Conservation (phyloP, 495 filamentous ascomycete species). For the Penicillium riverlandense region DNA sequence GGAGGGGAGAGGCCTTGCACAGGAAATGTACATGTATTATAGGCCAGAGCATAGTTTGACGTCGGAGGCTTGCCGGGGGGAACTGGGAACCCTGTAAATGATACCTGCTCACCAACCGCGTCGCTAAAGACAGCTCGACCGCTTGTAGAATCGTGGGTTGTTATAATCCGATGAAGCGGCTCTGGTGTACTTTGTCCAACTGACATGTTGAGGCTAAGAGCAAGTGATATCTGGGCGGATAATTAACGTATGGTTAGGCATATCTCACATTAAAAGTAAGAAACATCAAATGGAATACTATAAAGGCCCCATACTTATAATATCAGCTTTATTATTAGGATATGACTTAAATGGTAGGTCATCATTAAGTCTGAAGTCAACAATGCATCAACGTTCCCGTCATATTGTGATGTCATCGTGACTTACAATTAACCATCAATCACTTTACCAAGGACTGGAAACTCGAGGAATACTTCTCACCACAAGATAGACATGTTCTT, state of each 20-base stretch:
- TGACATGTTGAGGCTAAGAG: slow-evolving; percentile 12
- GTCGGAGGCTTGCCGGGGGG: slow-evolving; percentile 10
- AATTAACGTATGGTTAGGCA: not conserved
- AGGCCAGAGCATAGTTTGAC: slow-evolving; percentile 14
- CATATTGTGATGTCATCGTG: too few relatives aligned
- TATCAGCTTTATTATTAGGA: too few relatives aligned
- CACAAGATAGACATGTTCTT: too few relatives aligned
- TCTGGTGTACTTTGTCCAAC: slow-evolving; percentile 6
- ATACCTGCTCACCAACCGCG: slow-evolving; percentile 10
- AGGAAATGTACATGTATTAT: slow-evolving; percentile 10
- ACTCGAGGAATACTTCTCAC: too few relatives aligned
- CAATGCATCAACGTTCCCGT: too few relatives aligned
- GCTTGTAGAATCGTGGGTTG: slow-evolving; percentile 9
- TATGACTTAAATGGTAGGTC: too few relatives aligned
- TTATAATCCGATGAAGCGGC: slow-evolving; percentile 15
- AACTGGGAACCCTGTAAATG: slow-evolving; percentile 15
- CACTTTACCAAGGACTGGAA: too few relatives aligned
- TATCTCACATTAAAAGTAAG: too few relatives aligned
- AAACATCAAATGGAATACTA: too few relatives aligned
- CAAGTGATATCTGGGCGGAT: slow-evolving; percentile 2
- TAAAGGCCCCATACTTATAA: too few relatives aligned
- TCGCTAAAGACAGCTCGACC: slow-evolving; percentile 12
- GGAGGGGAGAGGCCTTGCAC: slow-evolving; percentile 14
- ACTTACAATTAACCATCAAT: too few relatives aligned
- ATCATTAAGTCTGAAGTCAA: too few relatives aligned